Evolutionary conservation across 148 eudicot species (phyloP).

Genomic region (Selenicereus undatus): DNA sequence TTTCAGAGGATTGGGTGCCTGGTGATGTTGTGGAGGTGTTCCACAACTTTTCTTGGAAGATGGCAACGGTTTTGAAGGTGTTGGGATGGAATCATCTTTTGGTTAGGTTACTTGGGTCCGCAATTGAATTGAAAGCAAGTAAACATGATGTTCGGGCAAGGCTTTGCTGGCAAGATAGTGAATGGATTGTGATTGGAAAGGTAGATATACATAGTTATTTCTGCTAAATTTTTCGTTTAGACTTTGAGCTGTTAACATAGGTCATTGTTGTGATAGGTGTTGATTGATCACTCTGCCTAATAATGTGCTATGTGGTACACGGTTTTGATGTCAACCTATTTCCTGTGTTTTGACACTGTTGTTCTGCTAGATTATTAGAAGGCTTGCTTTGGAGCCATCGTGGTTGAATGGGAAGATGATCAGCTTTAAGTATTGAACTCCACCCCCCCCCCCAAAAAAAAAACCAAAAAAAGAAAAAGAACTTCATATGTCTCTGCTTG

Average conservation of each 20-base stretch:
- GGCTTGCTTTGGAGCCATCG: too few species aligned
- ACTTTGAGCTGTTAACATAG: conserved; percentile 2
- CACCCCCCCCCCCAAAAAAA: too few species aligned
- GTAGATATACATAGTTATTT: conserved; percentile 25
- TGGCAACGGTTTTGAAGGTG: conserved; percentile 50
- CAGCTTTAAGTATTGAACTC: too few species aligned
- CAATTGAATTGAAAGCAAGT: conserved; percentile 39
- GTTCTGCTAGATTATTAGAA: too few species aligned
- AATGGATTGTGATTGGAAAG: conserved; percentile 64
- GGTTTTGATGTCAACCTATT: neutral
- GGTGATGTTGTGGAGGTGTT: conserved; percentile 75
- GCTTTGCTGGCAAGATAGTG: conserved; percentile 64
- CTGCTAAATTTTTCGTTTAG: neutral
- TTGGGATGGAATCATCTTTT: conserved; percentile 30
- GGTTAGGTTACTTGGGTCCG: conserved; percentile 67
- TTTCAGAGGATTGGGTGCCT: conserved; percentile 37
- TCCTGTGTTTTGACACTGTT: neutral
- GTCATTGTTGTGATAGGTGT: neutral
- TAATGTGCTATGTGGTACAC: neutral
- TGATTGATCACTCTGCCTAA: neutral
- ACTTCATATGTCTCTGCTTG: neutral
- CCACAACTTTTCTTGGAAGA: conserved; percentile 55
- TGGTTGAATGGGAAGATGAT: too few species aligned
- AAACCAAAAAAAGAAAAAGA: too few species aligned
- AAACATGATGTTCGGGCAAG: conserved; percentile 54